Base-by-base conservation (phyloP, 2,329 filamentous ascomycete species). In the Parastagonospora nodorum region DNA sequence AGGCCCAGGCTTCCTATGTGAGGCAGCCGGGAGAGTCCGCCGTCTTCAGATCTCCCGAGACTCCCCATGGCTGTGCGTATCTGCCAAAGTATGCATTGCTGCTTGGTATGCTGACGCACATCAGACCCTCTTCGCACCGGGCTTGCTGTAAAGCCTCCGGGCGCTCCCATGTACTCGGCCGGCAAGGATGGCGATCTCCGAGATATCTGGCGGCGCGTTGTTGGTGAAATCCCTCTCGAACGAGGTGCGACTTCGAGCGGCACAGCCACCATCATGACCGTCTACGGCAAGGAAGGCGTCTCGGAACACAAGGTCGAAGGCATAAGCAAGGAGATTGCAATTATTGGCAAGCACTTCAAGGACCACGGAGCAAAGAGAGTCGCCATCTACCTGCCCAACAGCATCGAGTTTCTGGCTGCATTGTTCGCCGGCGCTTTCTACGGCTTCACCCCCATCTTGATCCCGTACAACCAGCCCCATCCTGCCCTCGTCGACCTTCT, bases 371-470 rank as follows among this genome's bases (percentile, higher is more conserved):
- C 75, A 4, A 88, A 86, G 70, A 88, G 86, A 42, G 89, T 97
- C 29, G 94, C 92, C 55, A 83, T 97, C 57, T 96, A 95, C 73
- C 82, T 97, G 49, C 91, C 92, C 37, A 97, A 99, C 79, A 96
- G 92, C 40, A 81, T 96, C 65, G 94, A 99, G 75, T 85, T 96
- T 54, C 78, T 99, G 42, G 83, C 85, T 30, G 82, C 88, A 7
- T 78, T 97, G 15, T 96, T 99, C 66, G 83, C 92, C 49, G 92
- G 89, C 72, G 86, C 90, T 57, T 97, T 97, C 77, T 93, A 96
- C 74, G 89, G 88, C 66, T 82, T 96, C 63, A 91, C 88, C 9
- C 86, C 88, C n/a, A 84, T 96, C 41, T 79, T 97, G 45, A 79
- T 99, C 33, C 93, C 94, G 0, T 95, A 91, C 71, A 87, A 92